Evolutionary conservation across 129 eudicot genomes (phyloP).

Genomic region (Lonicera japonica): DNA sequence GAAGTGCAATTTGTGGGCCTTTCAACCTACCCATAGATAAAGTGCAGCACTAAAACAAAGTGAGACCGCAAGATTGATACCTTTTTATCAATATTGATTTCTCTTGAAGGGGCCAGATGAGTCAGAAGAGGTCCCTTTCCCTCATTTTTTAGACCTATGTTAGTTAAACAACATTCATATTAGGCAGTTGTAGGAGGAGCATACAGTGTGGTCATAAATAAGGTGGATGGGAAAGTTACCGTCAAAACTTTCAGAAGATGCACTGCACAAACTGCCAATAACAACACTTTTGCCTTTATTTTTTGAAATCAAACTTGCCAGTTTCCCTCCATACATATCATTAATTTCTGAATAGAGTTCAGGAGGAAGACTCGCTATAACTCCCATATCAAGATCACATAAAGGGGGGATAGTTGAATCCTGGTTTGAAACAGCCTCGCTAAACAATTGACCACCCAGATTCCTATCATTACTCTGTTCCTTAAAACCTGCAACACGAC

Average conservation of each 20-base stretch:
- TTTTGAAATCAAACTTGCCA: conserved; percentile 37
- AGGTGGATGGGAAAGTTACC: conserved; percentile 25
- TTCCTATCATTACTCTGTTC: conserved; percentile 17
- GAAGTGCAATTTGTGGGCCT: too few species aligned
- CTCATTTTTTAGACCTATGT: conserved; percentile 15
- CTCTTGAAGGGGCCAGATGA: conserved; percentile 5
- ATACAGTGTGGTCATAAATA: neutral
- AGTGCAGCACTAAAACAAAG: neutral
- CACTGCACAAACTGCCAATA: conserved; percentile 9
- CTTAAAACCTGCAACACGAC: conserved; percentile 21
- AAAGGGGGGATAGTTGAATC: conserved; percentile 51
- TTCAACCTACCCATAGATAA: too few species aligned
- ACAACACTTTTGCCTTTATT: conserved; percentile 25
- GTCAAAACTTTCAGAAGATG: conserved; percentile 15
- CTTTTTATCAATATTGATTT: conserved; percentile 5
- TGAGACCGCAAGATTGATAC: conserved; percentile 3
- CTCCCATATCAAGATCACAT: conserved; percentile 67
- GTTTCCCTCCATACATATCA: conserved; percentile 63
- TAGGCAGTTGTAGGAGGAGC: neutral
- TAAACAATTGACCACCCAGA: conserved; percentile 29
- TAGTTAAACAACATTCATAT: neutral
- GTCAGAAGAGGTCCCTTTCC: conserved; percentile 8
- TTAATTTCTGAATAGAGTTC: conserved; percentile 73
- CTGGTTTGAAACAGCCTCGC: conserved; percentile 18
- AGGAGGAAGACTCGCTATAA: conserved; percentile 75